A percentile compares a stretch with the other conserved stretches of the same genome.
Evolutionary conservation across 345 rosid genomes (phyloP).

Genomic region (Alliaria petiolata): DNA sequence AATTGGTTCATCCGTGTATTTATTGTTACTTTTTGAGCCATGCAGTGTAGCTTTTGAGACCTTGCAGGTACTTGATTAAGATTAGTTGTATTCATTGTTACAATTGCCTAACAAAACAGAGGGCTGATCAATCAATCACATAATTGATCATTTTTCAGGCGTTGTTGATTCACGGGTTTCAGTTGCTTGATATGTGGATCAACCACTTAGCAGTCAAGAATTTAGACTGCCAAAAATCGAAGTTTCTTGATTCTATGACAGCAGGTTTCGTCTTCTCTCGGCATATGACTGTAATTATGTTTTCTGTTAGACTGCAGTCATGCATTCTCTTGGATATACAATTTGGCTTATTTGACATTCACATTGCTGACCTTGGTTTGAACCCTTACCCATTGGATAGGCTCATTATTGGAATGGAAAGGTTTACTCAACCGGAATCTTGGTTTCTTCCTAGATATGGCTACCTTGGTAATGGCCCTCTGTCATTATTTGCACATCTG

Average conservation of each 20-base stretch:
- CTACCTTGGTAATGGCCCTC: conserved; percentile 71
- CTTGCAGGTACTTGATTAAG: conserved; percentile 8
- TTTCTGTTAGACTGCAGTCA: background rate
- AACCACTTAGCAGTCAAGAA: conserved; percentile 54
- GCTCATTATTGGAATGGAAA: conserved; percentile 79
- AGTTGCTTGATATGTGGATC: conserved; percentile 68
- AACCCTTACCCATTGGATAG: conserved; percentile 32
- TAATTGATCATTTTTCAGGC: conserved; percentile 41
- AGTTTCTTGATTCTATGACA: conserved; percentile 46
- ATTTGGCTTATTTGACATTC: background rate
- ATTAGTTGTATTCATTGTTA: background rate
- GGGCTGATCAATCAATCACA: background rate
- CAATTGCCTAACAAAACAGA: background rate
- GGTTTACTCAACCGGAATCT: conserved; percentile 64
- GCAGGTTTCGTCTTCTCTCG: conserved; percentile 42
- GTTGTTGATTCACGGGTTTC: conserved; percentile 72
- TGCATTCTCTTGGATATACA: background rate
- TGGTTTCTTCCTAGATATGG: conserved; percentile 79
- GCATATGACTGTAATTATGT: too few relatives aligned
- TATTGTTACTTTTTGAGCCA: conserved; percentile 19
- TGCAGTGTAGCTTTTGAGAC: conserved; percentile 24
- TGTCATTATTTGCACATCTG: conserved; percentile 73
- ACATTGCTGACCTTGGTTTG: background rate
- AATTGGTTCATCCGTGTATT: too few relatives aligned
- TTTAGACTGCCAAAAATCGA: conserved; percentile 45